Conservation (phyloP, 78 protist species). For the Monocercomonoides exilis region DNA sequence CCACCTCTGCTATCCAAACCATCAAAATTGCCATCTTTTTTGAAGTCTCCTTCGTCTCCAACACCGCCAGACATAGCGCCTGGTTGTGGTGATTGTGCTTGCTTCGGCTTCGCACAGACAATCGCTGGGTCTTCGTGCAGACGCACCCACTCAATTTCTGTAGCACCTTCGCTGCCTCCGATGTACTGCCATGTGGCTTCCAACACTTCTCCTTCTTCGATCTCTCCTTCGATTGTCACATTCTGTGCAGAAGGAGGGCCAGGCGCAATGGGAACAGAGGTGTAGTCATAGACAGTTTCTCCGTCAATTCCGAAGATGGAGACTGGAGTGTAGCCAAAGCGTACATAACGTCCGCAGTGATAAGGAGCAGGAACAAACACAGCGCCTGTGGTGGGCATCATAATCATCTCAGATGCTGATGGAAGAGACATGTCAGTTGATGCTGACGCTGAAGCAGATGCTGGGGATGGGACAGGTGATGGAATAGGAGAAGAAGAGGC, state of each 20-base stretch:
- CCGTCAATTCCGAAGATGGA: background rate
- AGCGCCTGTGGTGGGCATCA: background rate
- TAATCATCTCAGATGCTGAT: background rate
- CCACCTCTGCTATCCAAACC: no score
- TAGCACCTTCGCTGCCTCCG: background rate
- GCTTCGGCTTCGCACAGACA: background rate
- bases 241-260: background rate
- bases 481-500: background rate
- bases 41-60: no score
- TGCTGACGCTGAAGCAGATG: background rate
- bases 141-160: background rate
- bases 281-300: background rate
- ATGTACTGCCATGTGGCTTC: background rate
- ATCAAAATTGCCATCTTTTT: no score
- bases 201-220: background rate
- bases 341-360: background rate
- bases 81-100: no score
- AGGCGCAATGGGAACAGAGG: background rate
- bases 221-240: background rate
- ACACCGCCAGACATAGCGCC: no score
- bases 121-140: background rate
- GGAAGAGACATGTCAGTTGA: background rate
- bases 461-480: no score
- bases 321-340: background rate
- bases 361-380: background rate